Evolutionary conservation across 441 rosid genomes (phyloP).

Genomic region (Biscutella auriculata): DNA sequence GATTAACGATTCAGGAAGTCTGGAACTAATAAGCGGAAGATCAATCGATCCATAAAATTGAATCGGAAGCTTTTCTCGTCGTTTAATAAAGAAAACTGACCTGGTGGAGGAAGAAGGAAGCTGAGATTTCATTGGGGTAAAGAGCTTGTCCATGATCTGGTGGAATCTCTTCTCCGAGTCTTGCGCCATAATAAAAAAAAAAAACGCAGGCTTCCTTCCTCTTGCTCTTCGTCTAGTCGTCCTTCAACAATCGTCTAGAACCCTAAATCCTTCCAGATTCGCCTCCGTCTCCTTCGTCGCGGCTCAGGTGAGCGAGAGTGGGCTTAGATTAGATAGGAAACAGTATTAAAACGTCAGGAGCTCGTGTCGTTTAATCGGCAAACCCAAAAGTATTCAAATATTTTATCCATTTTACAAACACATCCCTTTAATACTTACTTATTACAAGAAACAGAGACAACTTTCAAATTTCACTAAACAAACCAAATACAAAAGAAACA

Average conservation of each 20-base stretch:
- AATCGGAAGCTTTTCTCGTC: too few relatives aligned
- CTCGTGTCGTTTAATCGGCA: slow-evolving; percentile 5
- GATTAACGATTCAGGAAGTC: neutral
- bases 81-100: too few relatives aligned
- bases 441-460: neutral
- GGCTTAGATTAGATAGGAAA: neutral
- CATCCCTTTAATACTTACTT: neutral
- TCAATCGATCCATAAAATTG: too few relatives aligned
- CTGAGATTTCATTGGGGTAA: slow-evolving; percentile 31
- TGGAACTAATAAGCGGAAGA: neutral
- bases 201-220: neutral
- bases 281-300: slow-evolving; percentile 3
- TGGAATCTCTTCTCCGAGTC: slow-evolving; percentile 59
- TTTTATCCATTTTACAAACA: neutral
- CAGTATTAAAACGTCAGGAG: neutral
- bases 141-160: slow-evolving; percentile 62
- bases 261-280: slow-evolving; percentile 8
- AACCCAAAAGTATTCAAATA: neutral
- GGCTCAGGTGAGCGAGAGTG: neutral
- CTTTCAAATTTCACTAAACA: neutral
- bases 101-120: slow-evolving; percentile 31
- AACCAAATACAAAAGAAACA: neutral
- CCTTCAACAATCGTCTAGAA: neutral
- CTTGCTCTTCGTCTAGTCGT: neutral
- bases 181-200: slow-evolving; percentile 41